Evolutionary conservation across 2,329 filamentous ascomycete species (phyloP).

Genomic region (Hymenoscyphus salicellus): DNA sequence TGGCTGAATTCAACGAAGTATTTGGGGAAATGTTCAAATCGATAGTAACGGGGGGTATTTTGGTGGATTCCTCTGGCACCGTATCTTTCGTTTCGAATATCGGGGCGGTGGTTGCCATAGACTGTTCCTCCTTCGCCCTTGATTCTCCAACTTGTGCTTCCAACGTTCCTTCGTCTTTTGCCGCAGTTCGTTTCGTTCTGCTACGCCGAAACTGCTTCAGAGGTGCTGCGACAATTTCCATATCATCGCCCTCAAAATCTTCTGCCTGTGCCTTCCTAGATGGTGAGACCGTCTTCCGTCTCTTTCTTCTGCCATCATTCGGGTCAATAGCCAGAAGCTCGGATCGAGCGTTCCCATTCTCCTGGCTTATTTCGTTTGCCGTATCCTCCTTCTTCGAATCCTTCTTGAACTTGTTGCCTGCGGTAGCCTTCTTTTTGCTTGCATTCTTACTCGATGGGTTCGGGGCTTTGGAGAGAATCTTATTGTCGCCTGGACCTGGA

Average conservation of each 20-base stretch:
- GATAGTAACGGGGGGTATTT: neutral
- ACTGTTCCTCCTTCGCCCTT: neutral
- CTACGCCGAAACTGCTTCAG: neutral
- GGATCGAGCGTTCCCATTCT: conserved; percentile 11
- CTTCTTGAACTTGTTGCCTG: neutral
- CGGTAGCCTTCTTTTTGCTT: neutral
- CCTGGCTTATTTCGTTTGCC: neutral
- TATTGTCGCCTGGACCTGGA: conserved; percentile 21
- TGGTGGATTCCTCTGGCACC: neutral
- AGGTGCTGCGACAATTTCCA: neutral
- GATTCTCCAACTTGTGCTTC: neutral
- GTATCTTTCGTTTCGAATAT: neutral
- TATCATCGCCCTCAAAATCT: conserved; percentile 10
- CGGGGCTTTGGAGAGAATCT: conserved; percentile 34
- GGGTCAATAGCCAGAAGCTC: conserved; percentile 33
- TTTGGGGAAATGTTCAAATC: neutral
- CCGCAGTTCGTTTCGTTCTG: neutral
- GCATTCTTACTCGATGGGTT: conserved; percentile 29
- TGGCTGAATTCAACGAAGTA: neutral
- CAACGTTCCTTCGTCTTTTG: neutral
- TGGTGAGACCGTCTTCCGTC: conserved; percentile 41
- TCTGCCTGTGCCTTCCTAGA: conserved; percentile 21
- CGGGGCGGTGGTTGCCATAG: too few species aligned
- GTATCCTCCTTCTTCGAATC: neutral
- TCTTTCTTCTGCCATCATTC: conserved; percentile 41